Percentiles rank a stretch among this genome's conserved stretches.
Conservation (phyloP, 1,139 yeast species). For the Geotrichum bryndzae region DNA sequence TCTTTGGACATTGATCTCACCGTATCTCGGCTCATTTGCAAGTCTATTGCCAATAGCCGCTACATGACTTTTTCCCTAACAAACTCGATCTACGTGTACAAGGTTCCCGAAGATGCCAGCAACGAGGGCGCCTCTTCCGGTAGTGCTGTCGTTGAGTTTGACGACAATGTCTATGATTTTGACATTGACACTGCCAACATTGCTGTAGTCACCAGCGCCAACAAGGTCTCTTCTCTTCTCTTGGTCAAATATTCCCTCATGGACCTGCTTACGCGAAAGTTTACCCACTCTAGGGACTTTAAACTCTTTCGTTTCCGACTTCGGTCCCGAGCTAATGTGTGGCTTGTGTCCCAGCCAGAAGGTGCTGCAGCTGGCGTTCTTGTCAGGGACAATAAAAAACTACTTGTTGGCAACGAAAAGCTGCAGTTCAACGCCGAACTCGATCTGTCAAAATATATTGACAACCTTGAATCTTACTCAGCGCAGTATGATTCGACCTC, state of each 20-base stretch:
- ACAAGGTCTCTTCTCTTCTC: not conserved
- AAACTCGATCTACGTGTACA: conserved; percentile 4
- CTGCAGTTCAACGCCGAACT: conserved; percentile 2
- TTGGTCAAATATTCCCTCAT: not conserved
- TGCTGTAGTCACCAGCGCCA: not conserved
- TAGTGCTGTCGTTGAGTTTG: conserved; percentile 10
- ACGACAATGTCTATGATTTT: conserved; percentile 6
- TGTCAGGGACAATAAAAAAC: not conserved
- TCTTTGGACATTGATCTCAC: not conserved
- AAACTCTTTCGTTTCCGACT: not conserved
- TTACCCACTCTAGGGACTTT: not conserved
- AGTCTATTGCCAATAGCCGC: conserved; percentile 11
- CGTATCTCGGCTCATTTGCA: conserved; percentile 4
- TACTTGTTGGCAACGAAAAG: not conserved
- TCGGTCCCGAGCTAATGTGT: not conserved
- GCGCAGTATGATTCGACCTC: conserved; percentile 8
- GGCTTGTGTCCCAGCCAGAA: conserved; percentile 2
- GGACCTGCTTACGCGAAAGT: conserved; percentile 4
- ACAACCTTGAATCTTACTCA: not conserved
- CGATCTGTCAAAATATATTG: not conserved
- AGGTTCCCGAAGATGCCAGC: conserved; percentile 3
- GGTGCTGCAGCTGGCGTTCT: not conserved
- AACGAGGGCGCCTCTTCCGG: not conserved
- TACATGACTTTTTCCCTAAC: conserved; percentile 6
- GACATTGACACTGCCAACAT: conserved; percentile 2